phyloP scores from a whole-genome alignment of 306 rosid genomes.

The Dalbergia cochinchinensis region DNA sequence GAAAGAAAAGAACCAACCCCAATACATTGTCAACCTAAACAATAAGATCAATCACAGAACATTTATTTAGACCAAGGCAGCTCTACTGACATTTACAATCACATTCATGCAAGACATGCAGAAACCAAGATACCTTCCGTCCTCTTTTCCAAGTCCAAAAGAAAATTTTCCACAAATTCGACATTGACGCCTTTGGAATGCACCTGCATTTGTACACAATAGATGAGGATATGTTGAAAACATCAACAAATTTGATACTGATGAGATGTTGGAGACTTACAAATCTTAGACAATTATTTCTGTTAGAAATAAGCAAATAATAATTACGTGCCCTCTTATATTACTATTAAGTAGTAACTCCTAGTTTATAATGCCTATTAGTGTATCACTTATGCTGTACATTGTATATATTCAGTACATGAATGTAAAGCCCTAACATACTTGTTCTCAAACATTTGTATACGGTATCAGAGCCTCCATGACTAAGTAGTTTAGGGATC shows the following conservation, averaged over 20 bases:
- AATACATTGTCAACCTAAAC: background rate
- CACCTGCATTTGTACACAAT: conserved; percentile 60
- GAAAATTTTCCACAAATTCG: conserved; percentile 71
- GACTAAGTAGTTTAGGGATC: too few species aligned
- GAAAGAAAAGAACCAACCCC: background rate
- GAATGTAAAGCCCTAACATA: too few species aligned
- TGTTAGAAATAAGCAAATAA: too few species aligned
- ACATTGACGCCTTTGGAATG: conserved; percentile 82
- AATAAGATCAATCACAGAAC: background rate
- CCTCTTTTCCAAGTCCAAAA: conserved; percentile 71
- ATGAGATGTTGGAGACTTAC: background rate
- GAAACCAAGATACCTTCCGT: conserved; percentile 60
- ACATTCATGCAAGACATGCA: conserved; percentile 15
- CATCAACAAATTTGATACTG: background rate
- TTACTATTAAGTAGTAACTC: too few species aligned
- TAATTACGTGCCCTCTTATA: too few species aligned
- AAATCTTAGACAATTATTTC: background rate
- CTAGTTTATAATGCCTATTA: too few species aligned
- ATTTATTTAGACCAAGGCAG: conserved; percentile 16
- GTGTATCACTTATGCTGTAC: too few species aligned
- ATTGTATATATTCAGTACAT: too few species aligned
- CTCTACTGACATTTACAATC: conserved; percentile 14
- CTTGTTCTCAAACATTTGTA: too few species aligned
- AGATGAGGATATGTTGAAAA: background rate
- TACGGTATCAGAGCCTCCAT: too few species aligned